Conservation (phyloP, 129 eudicot species). For the Flaveria linearis region DNA sequence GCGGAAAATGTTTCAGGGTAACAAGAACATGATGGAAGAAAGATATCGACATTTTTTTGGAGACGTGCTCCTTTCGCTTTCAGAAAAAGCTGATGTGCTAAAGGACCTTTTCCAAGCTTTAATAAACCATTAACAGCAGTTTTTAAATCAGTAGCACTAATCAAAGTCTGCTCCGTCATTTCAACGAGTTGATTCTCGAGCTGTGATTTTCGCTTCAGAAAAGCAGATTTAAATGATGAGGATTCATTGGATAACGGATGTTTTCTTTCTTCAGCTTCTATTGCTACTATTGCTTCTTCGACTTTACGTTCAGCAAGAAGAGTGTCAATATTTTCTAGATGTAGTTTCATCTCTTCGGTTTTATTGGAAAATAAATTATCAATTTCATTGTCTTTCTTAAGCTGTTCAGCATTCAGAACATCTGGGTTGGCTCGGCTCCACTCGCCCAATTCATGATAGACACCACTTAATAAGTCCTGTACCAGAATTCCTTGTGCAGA, state of each 20-base stretch:
- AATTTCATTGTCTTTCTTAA: conserved; percentile 44
- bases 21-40: conserved; percentile 81
- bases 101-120: conserved; percentile 83
- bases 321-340: conserved; percentile 67
- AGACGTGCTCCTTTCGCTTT: conserved; percentile 80
- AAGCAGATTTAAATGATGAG: conserved; percentile 55
- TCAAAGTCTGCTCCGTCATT: conserved; percentile 66
- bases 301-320: conserved; percentile 80
- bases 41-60: conserved; percentile 61
- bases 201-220: conserved; percentile 54
- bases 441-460: conserved; percentile 64
- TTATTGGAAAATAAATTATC: conserved; percentile 38
- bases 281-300: conserved; percentile 71
- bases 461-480: conserved; percentile 77
- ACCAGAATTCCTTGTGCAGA: conserved; percentile 87
- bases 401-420: conserved; percentile 38
- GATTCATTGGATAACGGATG: conserved; percentile 51
- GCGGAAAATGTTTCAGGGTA: conserved; percentile 93
- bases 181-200: conserved; percentile 69
- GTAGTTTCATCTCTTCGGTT: conserved; percentile 40
- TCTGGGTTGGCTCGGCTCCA: conserved; percentile 55
- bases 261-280: conserved; percentile 70
- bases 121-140: conserved; percentile 59
- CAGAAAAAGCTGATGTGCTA: conserved; percentile 76
- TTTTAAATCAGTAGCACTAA: conserved; percentile 60